Base-by-base conservation (phyloP, 83 land plant species). In the Isoetes engelmannii region DNA sequence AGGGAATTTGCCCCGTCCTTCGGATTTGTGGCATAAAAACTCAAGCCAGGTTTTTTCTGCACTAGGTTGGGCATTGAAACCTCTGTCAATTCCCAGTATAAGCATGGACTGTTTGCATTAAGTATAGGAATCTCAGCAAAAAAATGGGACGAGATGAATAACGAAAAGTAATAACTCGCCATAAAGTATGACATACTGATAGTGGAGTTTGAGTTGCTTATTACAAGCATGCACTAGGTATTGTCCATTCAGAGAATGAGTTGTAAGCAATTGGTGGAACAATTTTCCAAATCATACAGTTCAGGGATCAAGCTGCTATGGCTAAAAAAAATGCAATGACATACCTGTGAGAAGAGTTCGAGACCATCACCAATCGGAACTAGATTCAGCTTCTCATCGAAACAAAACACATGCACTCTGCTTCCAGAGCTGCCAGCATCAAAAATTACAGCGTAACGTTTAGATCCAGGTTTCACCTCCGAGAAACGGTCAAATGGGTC, bases 341-440 rank as follows among this genome's bases (percentile, higher is more conserved):
- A 59, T 60, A 86, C 96, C 85, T 90, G 92, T 0, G 53, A 13
- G 55, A 90, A 90, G 45, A 90, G 82, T 72, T 90, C 96, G 44
- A 90, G 80, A n/a, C 87, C 88, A 28, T 81, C 69, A 9, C 92
- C 92, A 55, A 94, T 82, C 10, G 79, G 87, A 18, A 85, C 59
- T 4, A 94, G 92, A 77, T 90, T 78, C 68, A 88, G 57, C 48
- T 82, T 72, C 44, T 79, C 49, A 74, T 86, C 88, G 59, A 94
- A 94, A 47, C 94, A 81, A 47, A 72, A 96, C 8, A 96, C 99
- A 61, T 96, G 97, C 19, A 96, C 99, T 55, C 99, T 71, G 72
- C 95, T 96, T 13, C 99, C 99, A 5, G 99, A 96, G 69, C 99
- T 96, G 19, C 99, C 99, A 3, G 99, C 99, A 73, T 96, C 99